Percentiles rank a stretch among this genome's conserved stretches.
Evolutionary conservation across 345 rosid genomes (phyloP).

Genomic region (Brassica rapa): DNA sequence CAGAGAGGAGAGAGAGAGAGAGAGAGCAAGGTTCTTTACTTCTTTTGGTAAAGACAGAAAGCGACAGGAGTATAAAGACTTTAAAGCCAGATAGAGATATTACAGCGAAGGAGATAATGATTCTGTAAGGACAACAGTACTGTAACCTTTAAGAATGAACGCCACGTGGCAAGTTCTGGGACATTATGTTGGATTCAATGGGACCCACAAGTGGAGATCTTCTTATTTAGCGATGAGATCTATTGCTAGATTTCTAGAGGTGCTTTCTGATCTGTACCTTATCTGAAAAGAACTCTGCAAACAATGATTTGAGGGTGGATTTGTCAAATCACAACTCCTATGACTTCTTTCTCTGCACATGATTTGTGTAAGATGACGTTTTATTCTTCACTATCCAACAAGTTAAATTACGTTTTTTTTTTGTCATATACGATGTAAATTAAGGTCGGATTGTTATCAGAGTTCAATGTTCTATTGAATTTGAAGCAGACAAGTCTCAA

Average conservation of each 20-base stretch:
- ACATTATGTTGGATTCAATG: constrained; percentile 14
- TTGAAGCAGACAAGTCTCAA: not conserved
- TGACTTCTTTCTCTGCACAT: not conserved
- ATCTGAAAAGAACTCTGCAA: constrained; percentile 10
- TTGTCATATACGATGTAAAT: not conserved
- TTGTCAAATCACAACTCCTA: constrained; percentile 10
- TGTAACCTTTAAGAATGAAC: not conserved
- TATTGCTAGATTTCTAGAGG: constrained; percentile 37
- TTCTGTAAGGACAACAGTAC: constrained; percentile 35
- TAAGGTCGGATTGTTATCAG: not conserved
- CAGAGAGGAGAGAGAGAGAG: constrained; percentile 6
- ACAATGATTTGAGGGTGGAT: constrained; percentile 39
- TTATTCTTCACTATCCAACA: constrained; percentile 12
- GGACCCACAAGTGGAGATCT: constrained; percentile 1
- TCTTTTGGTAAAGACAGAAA: constrained; percentile 34
- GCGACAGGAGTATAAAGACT: constrained; percentile 39
- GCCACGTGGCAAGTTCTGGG: constrained; percentile 37
- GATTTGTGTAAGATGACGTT: not conserved
- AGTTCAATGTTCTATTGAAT: constrained; percentile 6
- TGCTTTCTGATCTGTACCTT: constrained; percentile 40
- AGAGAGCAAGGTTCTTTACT: constrained; percentile 27
- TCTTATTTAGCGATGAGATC: constrained; percentile 15
- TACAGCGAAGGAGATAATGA: constrained; percentile 43
- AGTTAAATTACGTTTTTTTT: constrained; percentile 14
- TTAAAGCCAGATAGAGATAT: constrained; percentile 30